These are phyloP conservation scores for Russula ochroleuca DNA, from an alignment of 768 basidiomycete species.

Conservation along the genomic window DNA sequence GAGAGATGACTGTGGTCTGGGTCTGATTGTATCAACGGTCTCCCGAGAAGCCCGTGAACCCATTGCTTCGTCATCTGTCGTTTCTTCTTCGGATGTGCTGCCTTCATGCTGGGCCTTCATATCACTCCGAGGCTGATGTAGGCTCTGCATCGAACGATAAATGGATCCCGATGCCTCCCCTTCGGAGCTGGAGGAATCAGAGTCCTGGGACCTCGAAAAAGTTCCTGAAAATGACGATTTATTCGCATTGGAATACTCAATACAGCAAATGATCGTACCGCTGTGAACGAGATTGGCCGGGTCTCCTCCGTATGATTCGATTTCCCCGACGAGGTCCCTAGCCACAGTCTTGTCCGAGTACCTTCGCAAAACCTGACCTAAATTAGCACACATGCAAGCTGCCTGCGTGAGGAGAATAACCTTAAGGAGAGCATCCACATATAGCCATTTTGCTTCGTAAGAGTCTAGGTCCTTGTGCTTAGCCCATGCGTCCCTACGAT, in stretches of 20 bases:
- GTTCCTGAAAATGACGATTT: slow-evolving; percentile 32
- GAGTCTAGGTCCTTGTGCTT: slow-evolving; percentile 81
- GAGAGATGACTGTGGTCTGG: slow-evolving; percentile 73
- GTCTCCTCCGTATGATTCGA: slow-evolving; percentile 72
- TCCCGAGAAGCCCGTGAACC: slow-evolving; percentile 30
- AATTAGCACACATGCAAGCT: neutral
- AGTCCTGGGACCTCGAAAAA: slow-evolving; percentile 47
- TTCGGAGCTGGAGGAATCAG: slow-evolving; percentile 62
- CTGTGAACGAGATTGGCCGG: slow-evolving; percentile 60
- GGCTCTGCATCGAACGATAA: slow-evolving; percentile 23
- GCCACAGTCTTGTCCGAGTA: slow-evolving; percentile 83
- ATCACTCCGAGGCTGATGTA: slow-evolving; percentile 19
- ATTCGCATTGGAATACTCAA: neutral
- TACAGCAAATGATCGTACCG: slow-evolving; percentile 40
- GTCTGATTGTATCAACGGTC: slow-evolving; percentile 41
- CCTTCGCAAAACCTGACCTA: slow-evolving; percentile 61
- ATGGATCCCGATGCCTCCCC: slow-evolving; percentile 30
- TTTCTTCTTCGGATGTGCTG: slow-evolving; percentile 25
- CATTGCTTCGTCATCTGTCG: slow-evolving; percentile 26
- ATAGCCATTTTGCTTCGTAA: slow-evolving; percentile 81
- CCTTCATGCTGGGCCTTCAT: slow-evolving; percentile 27
- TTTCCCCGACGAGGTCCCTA: slow-evolving; percentile 66
- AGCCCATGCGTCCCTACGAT: slow-evolving; percentile 85
- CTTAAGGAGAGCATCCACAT: slow-evolving; percentile 84
- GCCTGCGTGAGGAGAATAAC: slow-evolving; percentile 38